A percentile compares a stretch with the other conserved stretches of the same genome.
These are phyloP conservation scores for Mycena sanguinolenta DNA, from an alignment of 768 basidiomycete genomes.

Conservation along the genomic window DNA sequence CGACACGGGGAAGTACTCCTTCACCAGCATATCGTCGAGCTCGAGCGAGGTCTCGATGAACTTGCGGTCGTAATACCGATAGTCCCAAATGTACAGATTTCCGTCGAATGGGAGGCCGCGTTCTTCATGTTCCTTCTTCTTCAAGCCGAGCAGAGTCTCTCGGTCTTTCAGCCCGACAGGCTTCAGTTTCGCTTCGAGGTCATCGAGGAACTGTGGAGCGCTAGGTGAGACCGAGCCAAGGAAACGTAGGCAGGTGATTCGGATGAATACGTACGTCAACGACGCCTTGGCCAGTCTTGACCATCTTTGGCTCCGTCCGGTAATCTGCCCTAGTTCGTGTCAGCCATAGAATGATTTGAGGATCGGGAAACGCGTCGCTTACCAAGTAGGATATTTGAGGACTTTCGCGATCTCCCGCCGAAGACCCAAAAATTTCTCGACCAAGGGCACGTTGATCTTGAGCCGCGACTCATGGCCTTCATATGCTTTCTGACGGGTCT, in stretches of 20 bases:
- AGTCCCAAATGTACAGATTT: slow-evolving; percentile 88
- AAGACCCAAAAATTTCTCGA: slow-evolving; percentile 76
- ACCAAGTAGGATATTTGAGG: slow-evolving; percentile 82
- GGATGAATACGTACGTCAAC: slow-evolving; percentile 62
- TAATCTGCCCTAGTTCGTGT: slow-evolving; percentile 74
- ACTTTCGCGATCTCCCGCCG: slow-evolving; percentile 78
- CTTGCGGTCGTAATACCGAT: slow-evolving; percentile 78
- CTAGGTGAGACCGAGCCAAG: slow-evolving; percentile 18
- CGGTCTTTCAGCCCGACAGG: slow-evolving; percentile 81
- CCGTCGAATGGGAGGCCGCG: slow-evolving; percentile 75
- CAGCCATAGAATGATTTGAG: background rate
- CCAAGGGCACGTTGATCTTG: slow-evolving; percentile 75
- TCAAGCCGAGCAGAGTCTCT: slow-evolving; percentile 75
- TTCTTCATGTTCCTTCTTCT: slow-evolving; percentile 78
- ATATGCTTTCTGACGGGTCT: slow-evolving; percentile 74
- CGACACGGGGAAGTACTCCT: slow-evolving; percentile 91
- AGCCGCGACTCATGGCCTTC: slow-evolving; percentile 80
- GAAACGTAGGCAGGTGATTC: slow-evolving; percentile 8
- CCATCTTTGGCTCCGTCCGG: slow-evolving; percentile 88
- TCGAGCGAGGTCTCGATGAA: slow-evolving; percentile 75
- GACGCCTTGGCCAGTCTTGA: slow-evolving; percentile 76
- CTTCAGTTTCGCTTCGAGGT: slow-evolving; percentile 79
- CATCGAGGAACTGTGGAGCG: slow-evolving; percentile 74
- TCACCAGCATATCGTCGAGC: slow-evolving; percentile 83
- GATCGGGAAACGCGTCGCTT: background rate